Conservation (phyloP, 2,329 filamentous ascomycete species). For the Cylindrodendrum hubeiense region DNA sequence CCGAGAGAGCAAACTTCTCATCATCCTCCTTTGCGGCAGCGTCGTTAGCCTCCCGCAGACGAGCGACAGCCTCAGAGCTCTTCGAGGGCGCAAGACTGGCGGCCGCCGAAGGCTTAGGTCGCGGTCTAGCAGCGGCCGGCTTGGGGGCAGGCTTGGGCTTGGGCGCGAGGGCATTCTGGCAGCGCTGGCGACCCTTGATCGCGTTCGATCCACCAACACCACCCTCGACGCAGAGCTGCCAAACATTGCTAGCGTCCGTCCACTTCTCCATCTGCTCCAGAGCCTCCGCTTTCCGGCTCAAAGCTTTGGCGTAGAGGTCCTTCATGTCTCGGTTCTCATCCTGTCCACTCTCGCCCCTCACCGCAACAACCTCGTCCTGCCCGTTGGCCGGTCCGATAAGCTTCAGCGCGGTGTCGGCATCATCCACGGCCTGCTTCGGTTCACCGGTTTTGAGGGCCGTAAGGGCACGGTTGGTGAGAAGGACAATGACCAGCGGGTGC, state of each 20-base stretch:
- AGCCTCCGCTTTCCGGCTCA: constrained; percentile 95
- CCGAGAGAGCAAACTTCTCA: constrained; percentile 90
- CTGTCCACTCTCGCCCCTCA: constrained; percentile 68
- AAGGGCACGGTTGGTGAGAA: constrained; percentile 91
- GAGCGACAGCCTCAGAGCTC: constrained; percentile 82
- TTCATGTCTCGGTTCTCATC: constrained; percentile 85
- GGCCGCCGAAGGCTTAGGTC: constrained; percentile 57
- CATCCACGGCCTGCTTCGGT: constrained; percentile 85
- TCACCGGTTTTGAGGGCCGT: constrained; percentile 93
- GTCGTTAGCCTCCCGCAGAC: constrained; percentile 85
- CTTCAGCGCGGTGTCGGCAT: constrained; percentile 83
- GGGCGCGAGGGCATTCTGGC: constrained; percentile 85
- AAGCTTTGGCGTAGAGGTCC: constrained; percentile 92
- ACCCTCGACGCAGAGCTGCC: constrained; percentile 85
- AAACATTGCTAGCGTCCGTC: constrained; percentile 83
- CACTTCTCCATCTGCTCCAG: constrained; percentile 96
- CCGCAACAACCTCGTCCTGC: constrained; percentile 81
- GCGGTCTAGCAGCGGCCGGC: constrained; percentile 59
- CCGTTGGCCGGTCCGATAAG: constrained; percentile 86
- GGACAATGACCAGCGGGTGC: constrained; percentile 88
- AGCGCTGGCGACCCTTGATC: constrained; percentile 87
- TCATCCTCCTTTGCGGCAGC: constrained; percentile 89
- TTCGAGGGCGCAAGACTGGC: constrained; percentile 58
- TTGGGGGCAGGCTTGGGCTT: constrained; percentile 67
- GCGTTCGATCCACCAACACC: constrained; percentile 89